Base-by-base conservation (phyloP, 352 stramenopile species). In the Globisporangium takayamanum region DNA sequence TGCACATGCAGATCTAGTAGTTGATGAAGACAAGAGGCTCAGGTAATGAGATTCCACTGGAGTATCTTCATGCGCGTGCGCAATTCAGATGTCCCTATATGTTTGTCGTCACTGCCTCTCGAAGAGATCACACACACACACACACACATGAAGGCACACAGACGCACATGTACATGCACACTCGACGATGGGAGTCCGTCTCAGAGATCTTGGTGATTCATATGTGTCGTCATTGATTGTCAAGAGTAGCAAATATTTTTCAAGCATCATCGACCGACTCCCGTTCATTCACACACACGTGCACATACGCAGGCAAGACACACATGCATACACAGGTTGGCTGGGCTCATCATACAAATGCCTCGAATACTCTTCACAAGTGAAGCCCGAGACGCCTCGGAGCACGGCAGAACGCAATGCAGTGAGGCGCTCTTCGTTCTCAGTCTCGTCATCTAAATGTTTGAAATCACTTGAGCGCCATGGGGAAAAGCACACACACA, bases 171-270 rank as follows among this genome's bases (percentile, higher is more conserved):
- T n/a, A 48, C 46, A 56, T 1, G 50, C 2, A 25, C 5, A 62
- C 7, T 37, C 16, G 26, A 18, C 37, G 30, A 1, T 28, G 42
- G 47, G 16, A 63, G 48, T 67, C 73, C 68, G 84, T 92, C 82
- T 94, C 81, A 94, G 84, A 81, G 84, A 94, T 94, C 84, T 94
- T 94, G 84, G 84, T 94, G 84, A 92, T 90, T 78, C 64, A 73
- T 71, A 68, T 64, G 71, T 94, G 84, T 94, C 84, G 79, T 94
- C 84, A 94, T 81, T 72, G 72, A 75, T 87, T 74, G 72, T 94
- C 84, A 76, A 94, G 84, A 94, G 84, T 94, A 94, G 84, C 84
- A 94, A 94, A 94, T 94, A 94, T 92, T 80, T 88, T 83, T 68
- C 11, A 69, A 58, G 70, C 81, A 90, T 94, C 84, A 84, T 90